Base-by-base conservation (phyloP, 805 yeast genomes). In the Saccharomyces cerevisiae region DNA sequence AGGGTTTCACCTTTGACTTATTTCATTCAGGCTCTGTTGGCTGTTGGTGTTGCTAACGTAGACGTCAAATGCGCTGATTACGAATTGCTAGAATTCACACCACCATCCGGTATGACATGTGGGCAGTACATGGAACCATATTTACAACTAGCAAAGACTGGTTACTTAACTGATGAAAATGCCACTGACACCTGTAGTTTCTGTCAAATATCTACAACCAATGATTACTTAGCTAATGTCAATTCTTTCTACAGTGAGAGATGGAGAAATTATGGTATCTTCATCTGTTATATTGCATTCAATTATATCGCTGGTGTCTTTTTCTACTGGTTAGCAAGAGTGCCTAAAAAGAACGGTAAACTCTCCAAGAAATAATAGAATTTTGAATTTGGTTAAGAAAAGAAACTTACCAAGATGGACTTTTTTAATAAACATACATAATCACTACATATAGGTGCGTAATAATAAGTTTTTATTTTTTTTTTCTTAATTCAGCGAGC, bases 1-100 rank as follows among this genome's bases (percentile, higher is more conserved):
- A 76, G 91, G 66, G 79, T 76, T n/a, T 81, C 85, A 17, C 92
- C 95, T 13, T 73, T 84, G 59, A 83, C 89, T 0, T 87, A 85
- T 61, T 76, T 84, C 72, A 73, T 86, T 52, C 72, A 76, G 24
- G 83, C 82, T 31, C 68, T 81, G 60, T 65, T 85, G 51, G 70
- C 81, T 41, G 72, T 79, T 48, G 87, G 83, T 59, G 70, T 84
- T 60, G 85, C 83, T 47, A 76, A 76, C 57, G 72, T 74, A 2
- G 51, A 61, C 0, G 80, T 84, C 43, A 53, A 57, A 0, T 85
- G 91, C 68, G 55, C 82, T 1, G 59, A 57, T 1, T 66, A 66
- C 47, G 90, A 85, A 64, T 73, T 72, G 50, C 74, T 81, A 31
- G 48, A 54, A 2, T 75, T 85, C 62, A 63, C 68, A 4, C 86